Evolutionary conservation across 306 rosid genomes (phyloP).

Genomic region (Glycine latifolia): DNA sequence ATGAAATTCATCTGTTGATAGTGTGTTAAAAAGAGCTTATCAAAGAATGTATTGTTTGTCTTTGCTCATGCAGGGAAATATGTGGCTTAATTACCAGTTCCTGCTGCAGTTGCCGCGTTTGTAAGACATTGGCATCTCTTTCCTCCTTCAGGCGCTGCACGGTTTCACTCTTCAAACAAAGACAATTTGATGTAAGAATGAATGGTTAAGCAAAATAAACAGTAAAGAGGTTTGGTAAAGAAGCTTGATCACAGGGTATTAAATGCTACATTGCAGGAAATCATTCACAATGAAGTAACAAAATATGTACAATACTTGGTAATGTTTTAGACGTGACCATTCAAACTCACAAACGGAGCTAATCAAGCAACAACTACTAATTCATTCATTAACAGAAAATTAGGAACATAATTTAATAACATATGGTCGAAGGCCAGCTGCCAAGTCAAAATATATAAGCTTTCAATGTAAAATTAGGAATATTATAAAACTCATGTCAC

Average conservation of each 20-base stretch:
- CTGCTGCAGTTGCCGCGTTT: constrained; percentile 72
- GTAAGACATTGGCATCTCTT: constrained; percentile 69
- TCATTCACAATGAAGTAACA: no score
- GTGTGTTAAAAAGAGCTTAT: not conserved
- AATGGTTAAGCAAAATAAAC: constrained; percentile 3
- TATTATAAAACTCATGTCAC: no score
- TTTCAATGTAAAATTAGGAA: no score
- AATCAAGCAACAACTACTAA: constrained; percentile 1
- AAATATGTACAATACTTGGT: not conserved
- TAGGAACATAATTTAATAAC: no score
- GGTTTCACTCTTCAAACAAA: constrained; percentile 53
- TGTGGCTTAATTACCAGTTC: constrained; percentile 67
- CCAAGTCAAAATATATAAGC: no score
- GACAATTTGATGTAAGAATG: constrained; percentile 20
- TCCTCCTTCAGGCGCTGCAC: constrained; percentile 72
- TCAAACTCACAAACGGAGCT: not conserved
- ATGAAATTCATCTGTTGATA: not conserved
- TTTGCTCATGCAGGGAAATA: not conserved
- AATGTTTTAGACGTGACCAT: constrained; percentile 3
- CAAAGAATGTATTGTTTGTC: not conserved
- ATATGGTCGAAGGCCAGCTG: no score
- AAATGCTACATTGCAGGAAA: not conserved
- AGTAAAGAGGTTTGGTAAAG: no score
- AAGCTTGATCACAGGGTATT: not conserved
- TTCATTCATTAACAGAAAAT: not conserved